Evolutionary conservation across 2,329 filamentous ascomycete genomes (phyloP).

Genomic region (Lecanosticta acicola): DNA sequence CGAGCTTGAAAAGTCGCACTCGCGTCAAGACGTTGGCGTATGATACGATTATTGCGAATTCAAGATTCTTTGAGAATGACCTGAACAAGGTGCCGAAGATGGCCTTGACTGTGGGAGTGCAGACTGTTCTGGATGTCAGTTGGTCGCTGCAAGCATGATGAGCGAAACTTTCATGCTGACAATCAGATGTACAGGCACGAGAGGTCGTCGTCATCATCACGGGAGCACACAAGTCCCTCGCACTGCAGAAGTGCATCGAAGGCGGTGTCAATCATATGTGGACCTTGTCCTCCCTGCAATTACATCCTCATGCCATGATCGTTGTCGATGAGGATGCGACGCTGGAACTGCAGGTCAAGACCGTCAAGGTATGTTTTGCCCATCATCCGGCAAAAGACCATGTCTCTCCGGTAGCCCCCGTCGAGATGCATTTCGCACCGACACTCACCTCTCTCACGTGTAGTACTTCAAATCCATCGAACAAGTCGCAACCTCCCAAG

Average conservation of each 20-base stretch:
- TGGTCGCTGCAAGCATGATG: neutral
- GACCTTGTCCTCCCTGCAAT: slow-evolving; percentile 74
- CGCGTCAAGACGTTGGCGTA: slow-evolving; percentile 82
- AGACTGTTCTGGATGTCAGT: slow-evolving; percentile 66
- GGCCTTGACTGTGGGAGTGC: slow-evolving; percentile 78
- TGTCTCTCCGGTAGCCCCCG: too few species aligned
- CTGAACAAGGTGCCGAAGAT: slow-evolving; percentile 69
- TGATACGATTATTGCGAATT: slow-evolving; percentile 81
- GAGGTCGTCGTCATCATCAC: slow-evolving; percentile 80
- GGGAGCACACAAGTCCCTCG: slow-evolving; percentile 73
- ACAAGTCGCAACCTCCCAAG: slow-evolving; percentile 40
- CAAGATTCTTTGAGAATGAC: slow-evolving; percentile 74
- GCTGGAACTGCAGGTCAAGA: slow-evolving; percentile 45
- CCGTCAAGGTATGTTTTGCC: slow-evolving; percentile 32
- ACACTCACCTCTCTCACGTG: neutral
- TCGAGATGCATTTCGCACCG: neutral
- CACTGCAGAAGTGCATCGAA: slow-evolving; percentile 74
- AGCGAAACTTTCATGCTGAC: neutral
- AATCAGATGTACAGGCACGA: slow-evolving; percentile 45
- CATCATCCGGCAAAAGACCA: too few species aligned
- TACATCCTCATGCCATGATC: slow-evolving; percentile 75
- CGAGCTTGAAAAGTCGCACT: slow-evolving; percentile 68
- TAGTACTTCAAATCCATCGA: slow-evolving; percentile 49
- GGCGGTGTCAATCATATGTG: slow-evolving; percentile 85
- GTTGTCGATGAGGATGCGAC: slow-evolving; percentile 71